A percentile compares a stretch with the other conserved stretches of the same genome.
These are phyloP conservation scores for Cyclocybe cylindracea DNA, from an alignment of 768 basidiomycete species.

Conservation along the genomic window DNA sequence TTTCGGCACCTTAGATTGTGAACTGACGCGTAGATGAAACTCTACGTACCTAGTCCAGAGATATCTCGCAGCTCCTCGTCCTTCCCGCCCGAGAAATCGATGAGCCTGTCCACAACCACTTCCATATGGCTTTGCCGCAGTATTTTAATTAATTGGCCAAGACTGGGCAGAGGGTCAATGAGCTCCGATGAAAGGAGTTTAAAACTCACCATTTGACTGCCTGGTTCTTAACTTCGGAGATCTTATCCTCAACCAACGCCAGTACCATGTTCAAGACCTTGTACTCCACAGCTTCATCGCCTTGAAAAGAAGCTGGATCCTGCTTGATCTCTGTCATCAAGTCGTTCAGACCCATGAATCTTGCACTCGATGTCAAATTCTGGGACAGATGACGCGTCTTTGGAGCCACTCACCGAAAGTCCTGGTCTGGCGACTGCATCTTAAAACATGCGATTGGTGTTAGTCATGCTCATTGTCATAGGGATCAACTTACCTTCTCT, in stretches of 20 bases:
- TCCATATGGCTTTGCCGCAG: constrained; percentile 83
- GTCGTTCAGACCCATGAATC: constrained; percentile 97
- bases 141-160: constrained; percentile 90
- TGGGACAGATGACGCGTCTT: constrained; percentile 24
- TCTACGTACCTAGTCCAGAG: constrained; percentile 74
- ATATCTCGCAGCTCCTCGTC: constrained; percentile 96
- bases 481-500: constrained; percentile 60
- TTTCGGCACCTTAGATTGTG: background rate
- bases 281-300: constrained; percentile 85
- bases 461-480: background rate
- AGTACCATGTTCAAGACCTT: constrained; percentile 86
- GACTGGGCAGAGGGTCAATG: constrained; percentile 39
- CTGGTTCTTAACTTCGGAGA: constrained; percentile 97
- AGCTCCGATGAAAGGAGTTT: background rate
- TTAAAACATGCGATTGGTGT: constrained; percentile 26
- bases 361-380: constrained; percentile 30
- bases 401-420: constrained; percentile 64
- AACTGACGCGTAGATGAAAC: constrained; percentile 20
- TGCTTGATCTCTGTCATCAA: constrained; percentile 85
- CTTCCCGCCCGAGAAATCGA: constrained; percentile 80
- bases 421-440: constrained; percentile 92
- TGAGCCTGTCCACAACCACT: constrained; percentile 85
- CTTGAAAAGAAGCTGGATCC: constrained; percentile 71
- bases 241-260: constrained; percentile 87
- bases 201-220: constrained; percentile 88